These are phyloP conservation scores for Didymella lethalis DNA, from an alignment of 2,329 filamentous ascomycete species.

Conservation along the genomic window DNA sequence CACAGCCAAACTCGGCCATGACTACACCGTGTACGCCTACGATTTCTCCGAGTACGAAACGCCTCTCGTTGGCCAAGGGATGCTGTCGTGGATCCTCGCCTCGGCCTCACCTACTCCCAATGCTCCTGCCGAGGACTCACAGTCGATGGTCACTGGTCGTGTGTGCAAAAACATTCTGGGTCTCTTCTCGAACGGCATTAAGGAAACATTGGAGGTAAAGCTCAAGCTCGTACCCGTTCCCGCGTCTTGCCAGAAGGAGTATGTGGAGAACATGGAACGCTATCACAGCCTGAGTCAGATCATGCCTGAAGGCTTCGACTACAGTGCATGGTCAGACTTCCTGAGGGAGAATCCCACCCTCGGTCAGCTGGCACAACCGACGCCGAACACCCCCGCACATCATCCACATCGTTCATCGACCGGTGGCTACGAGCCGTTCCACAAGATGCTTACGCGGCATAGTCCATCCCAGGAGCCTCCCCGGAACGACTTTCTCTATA, in stretches of 20 bases:
- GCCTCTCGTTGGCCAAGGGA: conserved; percentile 92
- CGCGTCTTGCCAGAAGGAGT: conserved; percentile 68
- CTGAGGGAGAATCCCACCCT: conserved; percentile 71
- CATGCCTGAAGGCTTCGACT: conserved; percentile 69
- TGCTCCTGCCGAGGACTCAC: conserved; percentile 66
- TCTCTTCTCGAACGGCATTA: conserved; percentile 81
- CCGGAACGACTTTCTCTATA: conserved; percentile 40
- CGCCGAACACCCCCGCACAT: conserved; percentile 27
- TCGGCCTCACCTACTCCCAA: conserved; percentile 65
- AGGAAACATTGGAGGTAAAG: conserved; percentile 92
- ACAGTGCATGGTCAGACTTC: conserved; percentile 79
- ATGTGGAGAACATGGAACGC: conserved; percentile 67
- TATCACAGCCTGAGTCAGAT: conserved; percentile 66
- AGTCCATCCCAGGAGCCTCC: conserved; percentile 37
- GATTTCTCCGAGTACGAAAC: conserved; percentile 96
- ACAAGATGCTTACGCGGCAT: conserved; percentile 49
- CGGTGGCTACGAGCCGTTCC: conserved; percentile 47
- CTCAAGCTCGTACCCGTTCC: conserved; percentile 83
- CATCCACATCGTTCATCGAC: conserved; percentile 31
- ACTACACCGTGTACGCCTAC: conserved; percentile 97
- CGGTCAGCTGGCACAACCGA: conserved; percentile 43
- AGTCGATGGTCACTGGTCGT: conserved; percentile 82
- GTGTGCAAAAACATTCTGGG: conserved; percentile 87
- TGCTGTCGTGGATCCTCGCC: conserved; percentile 84
- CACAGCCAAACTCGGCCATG: conserved; percentile 72